phyloP scores from a whole-genome alignment of 176 grass and related monocot species.

The Zea luxurians region DNA sequence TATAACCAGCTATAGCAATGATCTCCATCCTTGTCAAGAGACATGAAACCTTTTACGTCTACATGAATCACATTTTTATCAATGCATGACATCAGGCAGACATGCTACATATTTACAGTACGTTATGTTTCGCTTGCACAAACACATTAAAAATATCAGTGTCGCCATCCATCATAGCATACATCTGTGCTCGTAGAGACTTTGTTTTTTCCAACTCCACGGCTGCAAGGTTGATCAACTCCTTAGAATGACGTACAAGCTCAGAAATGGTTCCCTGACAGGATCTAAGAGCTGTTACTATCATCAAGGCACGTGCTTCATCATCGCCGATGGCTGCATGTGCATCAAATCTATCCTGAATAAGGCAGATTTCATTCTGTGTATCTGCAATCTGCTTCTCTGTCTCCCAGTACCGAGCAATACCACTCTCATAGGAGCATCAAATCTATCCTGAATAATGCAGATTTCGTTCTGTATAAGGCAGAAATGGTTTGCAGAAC shows the following conservation, averaged over 20 bases:
- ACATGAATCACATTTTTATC: too few relatives aligned
- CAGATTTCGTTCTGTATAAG: too few relatives aligned
- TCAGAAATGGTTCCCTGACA: conserved; percentile 64
- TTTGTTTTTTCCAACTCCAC: conserved; percentile 54
- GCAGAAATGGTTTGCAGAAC: conserved; percentile 54
- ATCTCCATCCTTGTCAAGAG: too few relatives aligned
- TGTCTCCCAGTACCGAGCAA: conserved; percentile 66
- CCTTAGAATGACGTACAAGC: conserved; percentile 49
- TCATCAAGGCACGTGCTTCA: conserved; percentile 76
- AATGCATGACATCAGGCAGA: too few relatives aligned
- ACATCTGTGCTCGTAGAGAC: conserved; percentile 47
- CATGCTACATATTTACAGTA: too few relatives aligned
- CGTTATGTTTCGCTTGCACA: conserved; percentile 14
- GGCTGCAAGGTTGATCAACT: conserved; percentile 40
- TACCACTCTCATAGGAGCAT: conserved; percentile 67
- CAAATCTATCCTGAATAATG: background rate
- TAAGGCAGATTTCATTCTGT: conserved; percentile 58
- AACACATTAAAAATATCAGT: conserved; percentile 28
- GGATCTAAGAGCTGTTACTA: conserved; percentile 60
- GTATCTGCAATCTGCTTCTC: conserved; percentile 69
- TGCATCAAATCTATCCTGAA: conserved; percentile 62
- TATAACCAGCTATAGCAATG: too few relatives aligned
- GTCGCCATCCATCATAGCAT: conserved; percentile 39
- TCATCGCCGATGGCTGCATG: conserved; percentile 58
- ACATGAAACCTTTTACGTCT: too few relatives aligned